Evolutionary conservation across 1,139 yeast species (phyloP), one percentile per base, ranked within the genome.

Genomic region (Saccharomyces hybrid): DNA sequence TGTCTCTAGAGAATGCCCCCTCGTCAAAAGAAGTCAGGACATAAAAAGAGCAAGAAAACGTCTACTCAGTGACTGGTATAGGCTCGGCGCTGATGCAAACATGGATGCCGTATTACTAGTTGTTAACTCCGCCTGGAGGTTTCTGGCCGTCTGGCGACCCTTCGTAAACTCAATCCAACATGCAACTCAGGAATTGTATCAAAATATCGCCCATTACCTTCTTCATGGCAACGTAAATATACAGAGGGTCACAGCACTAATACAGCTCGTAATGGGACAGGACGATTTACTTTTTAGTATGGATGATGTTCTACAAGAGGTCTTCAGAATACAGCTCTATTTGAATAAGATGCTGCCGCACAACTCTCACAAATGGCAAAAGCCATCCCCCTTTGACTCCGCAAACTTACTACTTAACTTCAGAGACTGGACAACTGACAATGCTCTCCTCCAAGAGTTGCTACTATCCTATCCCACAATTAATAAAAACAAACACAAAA

Each of bases 1-100:
- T n/a, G n/a, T 93, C 30, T 88, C 96, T 1, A 76, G 97, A 59
- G 86, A 95, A 14, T 85, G 89, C 57, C 84, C 83, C 48, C 78
- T 88, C 47, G 96, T 91, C 4, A 82, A 84, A 58, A 78, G 80
- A 57, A 78, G 84, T 50, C 88, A 91, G 3, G 71, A 80, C 5
- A 83, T 93, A 20, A 76, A 95, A 53, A 84, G 81, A 61, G 78
- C 86, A 56, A 78, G 99, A 61, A 91, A 91, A 70, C 78, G 84
- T 23, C 74, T 93, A 56, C 79, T 93, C 49, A 91, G 96, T 0
- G 97, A 91, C 66, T 87, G 97, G 86, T 91, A 95, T 54, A 86
- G 85, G 57, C 75, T 93, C 49, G 90, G 91, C 80, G 81, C 86
- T 9, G 86, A 87, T 63, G 97, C 97, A 3, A 89, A 87, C 64